Percentiles rank a stretch among this genome's conserved stretches.
phyloP scores from a whole-genome alignment of 768 basidiomycete genomes.

The Phlebiopsis gigantea region DNA sequence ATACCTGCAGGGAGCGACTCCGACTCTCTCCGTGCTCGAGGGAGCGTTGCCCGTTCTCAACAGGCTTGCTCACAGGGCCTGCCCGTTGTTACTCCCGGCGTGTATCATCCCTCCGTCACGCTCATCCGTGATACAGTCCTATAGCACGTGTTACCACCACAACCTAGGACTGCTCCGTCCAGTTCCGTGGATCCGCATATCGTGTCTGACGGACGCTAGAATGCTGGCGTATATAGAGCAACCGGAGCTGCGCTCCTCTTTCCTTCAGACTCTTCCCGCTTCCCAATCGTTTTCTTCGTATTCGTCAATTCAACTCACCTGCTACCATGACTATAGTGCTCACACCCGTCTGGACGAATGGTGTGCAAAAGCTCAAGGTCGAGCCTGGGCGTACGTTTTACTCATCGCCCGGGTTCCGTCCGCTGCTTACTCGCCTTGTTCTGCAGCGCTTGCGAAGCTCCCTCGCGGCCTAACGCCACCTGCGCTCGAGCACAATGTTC shows the following conservation, averaged over 20 bases:
- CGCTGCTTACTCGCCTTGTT: not conserved
- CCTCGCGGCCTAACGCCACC: slow-evolving; percentile 54
- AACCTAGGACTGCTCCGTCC: not conserved
- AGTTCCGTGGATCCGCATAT: not conserved
- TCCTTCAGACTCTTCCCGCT: not conserved
- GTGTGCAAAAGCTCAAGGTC: slow-evolving; percentile 64
- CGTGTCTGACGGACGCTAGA: not conserved
- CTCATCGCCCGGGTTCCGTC: not conserved
- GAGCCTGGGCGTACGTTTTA: slow-evolving; percentile 45
- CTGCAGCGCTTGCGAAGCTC: slow-evolving; percentile 19
- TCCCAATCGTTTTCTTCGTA: not conserved
- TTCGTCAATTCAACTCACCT: not conserved
- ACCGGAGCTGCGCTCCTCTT: not conserved
- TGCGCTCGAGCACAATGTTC: slow-evolving; percentile 45
- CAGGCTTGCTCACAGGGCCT: not conserved
- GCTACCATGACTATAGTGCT: slow-evolving; percentile 36
- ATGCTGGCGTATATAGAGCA: not conserved
- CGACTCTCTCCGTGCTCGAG: not conserved
- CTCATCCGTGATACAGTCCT: not conserved
- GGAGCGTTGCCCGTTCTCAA: not conserved
- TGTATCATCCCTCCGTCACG: not conserved
- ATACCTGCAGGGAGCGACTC: not conserved
- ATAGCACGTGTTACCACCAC: not conserved
- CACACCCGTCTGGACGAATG: slow-evolving; percentile 68
- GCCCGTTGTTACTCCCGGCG: not conserved